Conservation (phyloP, 345 rosid genomes). For the Hibiscus mutabilis region DNA sequence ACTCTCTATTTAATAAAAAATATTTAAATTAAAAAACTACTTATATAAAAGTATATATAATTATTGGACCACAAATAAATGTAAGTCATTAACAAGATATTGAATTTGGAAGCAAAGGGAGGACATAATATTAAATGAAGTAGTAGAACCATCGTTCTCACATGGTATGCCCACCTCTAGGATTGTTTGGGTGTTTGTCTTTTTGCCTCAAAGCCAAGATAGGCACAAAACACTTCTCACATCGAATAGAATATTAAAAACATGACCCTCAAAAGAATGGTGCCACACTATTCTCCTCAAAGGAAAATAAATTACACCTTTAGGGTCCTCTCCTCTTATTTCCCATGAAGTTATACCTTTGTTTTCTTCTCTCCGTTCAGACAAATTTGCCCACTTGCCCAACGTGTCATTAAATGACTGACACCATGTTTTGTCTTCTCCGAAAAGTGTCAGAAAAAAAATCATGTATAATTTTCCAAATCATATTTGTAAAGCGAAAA, state of each 20-base stretch:
- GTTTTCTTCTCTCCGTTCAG: background rate
- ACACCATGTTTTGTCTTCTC: background rate
- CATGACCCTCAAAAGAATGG: too few species aligned
- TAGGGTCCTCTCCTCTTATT: background rate
- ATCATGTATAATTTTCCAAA: too few species aligned
- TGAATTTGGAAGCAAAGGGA: too few species aligned
- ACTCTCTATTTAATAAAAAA: too few species aligned
- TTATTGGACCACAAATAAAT: too few species aligned
- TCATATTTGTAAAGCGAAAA: too few species aligned
- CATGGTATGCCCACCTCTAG: constrained; percentile 9
- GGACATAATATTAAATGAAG: background rate
- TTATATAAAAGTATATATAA: too few species aligned
- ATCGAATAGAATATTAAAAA: background rate
- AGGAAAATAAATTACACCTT: background rate
- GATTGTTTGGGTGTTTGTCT: constrained; percentile 17
- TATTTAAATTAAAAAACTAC: too few species aligned
- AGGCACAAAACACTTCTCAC: background rate
- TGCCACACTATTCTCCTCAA: too few species aligned
- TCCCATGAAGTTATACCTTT: background rate
- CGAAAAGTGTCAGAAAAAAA: background rate
- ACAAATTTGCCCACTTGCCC: background rate
- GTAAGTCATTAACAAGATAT: too few species aligned
- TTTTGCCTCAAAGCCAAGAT: constrained; percentile 9
- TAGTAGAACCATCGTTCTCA: constrained; percentile 15
- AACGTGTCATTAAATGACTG: background rate